Base-by-base conservation (phyloP, 306 rosid genomes). In the Lathyrus tuberosus region DNA sequence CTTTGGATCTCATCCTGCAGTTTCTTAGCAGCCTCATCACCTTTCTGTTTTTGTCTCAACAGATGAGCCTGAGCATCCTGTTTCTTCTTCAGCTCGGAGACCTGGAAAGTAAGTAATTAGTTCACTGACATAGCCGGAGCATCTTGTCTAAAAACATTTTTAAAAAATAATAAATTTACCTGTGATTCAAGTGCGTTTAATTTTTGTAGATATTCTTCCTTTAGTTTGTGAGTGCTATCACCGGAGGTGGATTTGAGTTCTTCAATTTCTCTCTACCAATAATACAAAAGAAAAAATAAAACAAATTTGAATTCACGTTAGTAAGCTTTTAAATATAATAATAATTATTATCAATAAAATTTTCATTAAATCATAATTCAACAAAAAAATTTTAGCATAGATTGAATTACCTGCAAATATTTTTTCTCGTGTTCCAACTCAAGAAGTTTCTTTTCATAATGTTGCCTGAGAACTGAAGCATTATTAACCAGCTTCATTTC, bases 41-140 rank as follows among this genome's bases (percentile, higher is more conserved):
- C 88, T 69, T 80, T 95, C 77, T 91, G 96, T 58, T 95, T 95
- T 83, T 95, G 99, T 71, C 88, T 86, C 82, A 95, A 66, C 8
- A 91, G 71, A 70, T 95, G 99, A 76, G 95, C 89, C 65, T 95
- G 99, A 72, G 97, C 95, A 77, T 91, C 99, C 71, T 95, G 99
- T 53, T 91, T 95, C 84, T 95, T 95, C 82, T 91, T 95, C 72
- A 95, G 76, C 67, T 69, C 92, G 14, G 92, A 77, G 46, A 95
- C 99, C 99, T 95, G 79, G 81, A 84, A 74, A 74, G 49, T 14
- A 80, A 83, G 65, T 5, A 15, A 37, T 76, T 20, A 84, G 78
- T 52, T 70, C 31, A 24, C 18, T 5, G 60, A 35, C 40, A 35
- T 7, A 8, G 3, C 40, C 6, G 10, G 2, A 33, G 38, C 3